Conservation (phyloP, 2,329 filamentous ascomycete species). For the Whalleya microplaca region DNA sequence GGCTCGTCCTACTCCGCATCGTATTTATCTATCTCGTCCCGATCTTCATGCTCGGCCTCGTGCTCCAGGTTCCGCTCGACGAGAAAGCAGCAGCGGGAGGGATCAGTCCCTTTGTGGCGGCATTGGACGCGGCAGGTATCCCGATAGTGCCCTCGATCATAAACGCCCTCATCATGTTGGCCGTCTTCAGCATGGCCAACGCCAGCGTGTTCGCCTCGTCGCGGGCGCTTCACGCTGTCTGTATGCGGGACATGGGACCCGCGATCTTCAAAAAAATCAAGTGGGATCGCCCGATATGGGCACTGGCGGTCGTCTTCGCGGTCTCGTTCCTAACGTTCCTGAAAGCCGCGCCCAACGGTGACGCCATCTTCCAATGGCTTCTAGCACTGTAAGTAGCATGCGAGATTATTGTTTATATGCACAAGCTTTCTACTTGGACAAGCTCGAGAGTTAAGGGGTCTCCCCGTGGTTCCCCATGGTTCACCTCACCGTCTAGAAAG, state of each 20-base stretch:
- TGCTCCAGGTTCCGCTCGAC: constrained; percentile 33
- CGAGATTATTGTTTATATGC: no score
- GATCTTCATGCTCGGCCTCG: constrained; percentile 40
- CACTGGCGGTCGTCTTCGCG: constrained; percentile 43
- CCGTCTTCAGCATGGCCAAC: constrained; percentile 44
- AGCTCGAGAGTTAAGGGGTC: no score
- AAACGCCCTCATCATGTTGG: constrained; percentile 42
- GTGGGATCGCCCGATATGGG: constrained; percentile 48
- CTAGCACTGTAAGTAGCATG: constrained; percentile 43
- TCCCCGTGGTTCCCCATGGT: no score
- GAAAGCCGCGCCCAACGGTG: constrained; percentile 41
- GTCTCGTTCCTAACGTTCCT: constrained; percentile 50
- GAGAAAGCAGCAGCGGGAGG: constrained; percentile 10
- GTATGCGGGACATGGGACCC: constrained; percentile 41
- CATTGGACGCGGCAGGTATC: constrained; percentile 33
- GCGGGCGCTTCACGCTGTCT: constrained; percentile 42
- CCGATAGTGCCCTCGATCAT: constrained; percentile 35
- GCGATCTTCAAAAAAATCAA: constrained; percentile 28
- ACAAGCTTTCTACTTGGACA: no score
- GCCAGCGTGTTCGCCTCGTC: constrained; percentile 47
- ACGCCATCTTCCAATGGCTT: constrained; percentile 49
- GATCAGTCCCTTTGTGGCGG: constrained; percentile 36
- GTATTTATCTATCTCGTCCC: constrained; percentile 44
- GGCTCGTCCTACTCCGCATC: constrained; percentile 46
- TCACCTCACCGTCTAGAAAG: no score